phyloP scores from a whole-genome alignment of 2,329 filamentous ascomycete species.

The Podosphaera xanthii region DNA sequence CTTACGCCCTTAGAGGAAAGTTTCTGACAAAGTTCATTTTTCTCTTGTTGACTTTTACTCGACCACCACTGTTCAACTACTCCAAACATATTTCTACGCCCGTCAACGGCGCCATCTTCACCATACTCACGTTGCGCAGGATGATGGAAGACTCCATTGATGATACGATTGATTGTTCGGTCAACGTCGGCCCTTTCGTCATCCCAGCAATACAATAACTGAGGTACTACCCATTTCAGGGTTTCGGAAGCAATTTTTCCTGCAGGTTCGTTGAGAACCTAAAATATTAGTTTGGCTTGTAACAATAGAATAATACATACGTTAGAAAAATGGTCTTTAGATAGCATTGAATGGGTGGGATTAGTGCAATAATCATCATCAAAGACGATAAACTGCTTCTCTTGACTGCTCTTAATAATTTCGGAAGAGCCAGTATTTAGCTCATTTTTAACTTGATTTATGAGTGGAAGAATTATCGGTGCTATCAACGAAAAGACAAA shows the following conservation, averaged over 20 bases:
- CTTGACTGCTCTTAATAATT: conserved; percentile 64
- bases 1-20: conserved; percentile 59
- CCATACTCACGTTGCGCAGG: conserved; percentile 54
- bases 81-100: conserved; percentile 55
- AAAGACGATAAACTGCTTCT: conserved; percentile 74
- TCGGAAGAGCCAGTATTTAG: conserved; percentile 67
- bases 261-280: conserved; percentile 64
- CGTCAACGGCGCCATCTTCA: conserved; percentile 46
- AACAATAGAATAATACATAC: conserved; percentile 4
- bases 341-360: conserved; percentile 86
- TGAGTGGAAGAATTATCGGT: conserved; percentile 67
- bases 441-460: conserved; percentile 69
- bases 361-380: conserved; percentile 52
- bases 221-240: conserved; percentile 68
- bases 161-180: conserved; percentile 50
- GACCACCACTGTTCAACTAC: conserved; percentile 69
- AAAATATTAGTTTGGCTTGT: conserved; percentile 5
- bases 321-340: conserved; percentile 68
- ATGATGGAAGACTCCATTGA: conserved; percentile 69
- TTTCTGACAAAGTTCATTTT: conserved; percentile 46
- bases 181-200: conserved; percentile 48
- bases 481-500: conserved; percentile 86
- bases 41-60: conserved; percentile 35
- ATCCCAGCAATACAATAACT: conserved; percentile 74
- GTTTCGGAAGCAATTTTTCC: conserved; percentile 61